phyloP scores from a whole-genome alignment of 2,329 filamentous ascomycete species.

The Claviceps fusiformis region DNA sequence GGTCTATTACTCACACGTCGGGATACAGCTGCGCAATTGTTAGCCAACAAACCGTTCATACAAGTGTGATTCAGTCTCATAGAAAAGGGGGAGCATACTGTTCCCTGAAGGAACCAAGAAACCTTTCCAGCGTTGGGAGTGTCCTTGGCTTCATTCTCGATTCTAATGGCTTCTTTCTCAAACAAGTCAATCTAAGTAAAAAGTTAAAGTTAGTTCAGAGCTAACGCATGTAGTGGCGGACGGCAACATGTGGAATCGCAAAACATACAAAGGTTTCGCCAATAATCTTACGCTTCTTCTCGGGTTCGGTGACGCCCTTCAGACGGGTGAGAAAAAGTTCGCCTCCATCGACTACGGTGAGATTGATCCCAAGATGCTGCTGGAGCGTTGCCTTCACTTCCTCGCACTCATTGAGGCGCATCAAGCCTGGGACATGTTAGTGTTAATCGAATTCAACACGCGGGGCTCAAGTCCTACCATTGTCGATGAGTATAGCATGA shows the following conservation, averaged over 20 bases:
- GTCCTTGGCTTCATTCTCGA: constrained; percentile 57
- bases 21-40: neutral
- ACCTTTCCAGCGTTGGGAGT: constrained; percentile 60
- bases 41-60: neutral
- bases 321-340: constrained; percentile 67
- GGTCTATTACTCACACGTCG: neutral
- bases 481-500: constrained; percentile 66
- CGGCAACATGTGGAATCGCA: neutral
- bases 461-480: constrained; percentile 25
- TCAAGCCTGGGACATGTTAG: constrained; percentile 28
- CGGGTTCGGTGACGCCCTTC: constrained; percentile 62
- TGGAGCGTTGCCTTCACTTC: constrained; percentile 69
- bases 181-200: constrained; percentile 55
- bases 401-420: constrained; percentile 75
- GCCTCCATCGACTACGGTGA: constrained; percentile 72
- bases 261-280: constrained; percentile 25
- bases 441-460: constrained; percentile 17
- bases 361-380: constrained; percentile 73
- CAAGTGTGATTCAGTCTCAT: neutral
- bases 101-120: constrained; percentile 79
- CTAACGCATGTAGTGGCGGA: too few species aligned
- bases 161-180: constrained; percentile 55
- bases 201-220: constrained; percentile 45
- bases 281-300: constrained; percentile 83
- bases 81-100: constrained; percentile 39